phyloP scores from a whole-genome alignment of 2,329 filamentous ascomycete species.

The Stagonosporopsis vannaccii region DNA sequence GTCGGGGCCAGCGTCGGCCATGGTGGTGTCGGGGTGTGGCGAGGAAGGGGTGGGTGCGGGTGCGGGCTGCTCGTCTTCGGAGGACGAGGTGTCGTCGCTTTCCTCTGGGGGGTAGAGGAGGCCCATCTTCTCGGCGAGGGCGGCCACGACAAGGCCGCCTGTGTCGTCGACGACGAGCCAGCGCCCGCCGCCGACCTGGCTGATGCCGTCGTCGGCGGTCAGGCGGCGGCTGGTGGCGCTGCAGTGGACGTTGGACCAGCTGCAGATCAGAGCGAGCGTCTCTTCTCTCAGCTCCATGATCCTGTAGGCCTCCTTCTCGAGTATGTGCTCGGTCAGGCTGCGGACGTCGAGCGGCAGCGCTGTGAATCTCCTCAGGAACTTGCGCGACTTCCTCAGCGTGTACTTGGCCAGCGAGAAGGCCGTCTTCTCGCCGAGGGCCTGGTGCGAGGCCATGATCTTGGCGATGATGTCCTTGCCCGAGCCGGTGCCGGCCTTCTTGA shows the following conservation, averaged over 20 bases:
- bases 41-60: not conserved
- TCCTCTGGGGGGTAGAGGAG: slow-evolving; percentile 67
- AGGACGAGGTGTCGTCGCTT: slow-evolving; percentile 40
- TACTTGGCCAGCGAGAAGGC: slow-evolving; percentile 94
- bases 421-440: slow-evolving; percentile 91
- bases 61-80: slow-evolving; percentile 17
- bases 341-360: slow-evolving; percentile 83
- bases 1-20: slow-evolving; percentile 34
- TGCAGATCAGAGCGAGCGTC: slow-evolving; percentile 78
- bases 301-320: slow-evolving; percentile 81
- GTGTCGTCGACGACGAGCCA: slow-evolving; percentile 91
- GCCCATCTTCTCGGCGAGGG: slow-evolving; percentile 88
- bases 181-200: slow-evolving; percentile 61
- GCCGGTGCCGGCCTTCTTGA: slow-evolving; percentile 75
- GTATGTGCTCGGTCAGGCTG: slow-evolving; percentile 75
- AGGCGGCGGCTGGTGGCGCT: slow-evolving; percentile 53
- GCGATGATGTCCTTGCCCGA: slow-evolving; percentile 89
- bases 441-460: slow-evolving; percentile 90
- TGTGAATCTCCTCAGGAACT: slow-evolving; percentile 89
- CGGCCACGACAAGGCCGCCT: slow-evolving; percentile 79
- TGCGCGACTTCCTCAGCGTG: slow-evolving; percentile 90
- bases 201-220: slow-evolving; percentile 41
- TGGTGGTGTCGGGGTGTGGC: slow-evolving; percentile 16
- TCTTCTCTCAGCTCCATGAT: slow-evolving; percentile 90
- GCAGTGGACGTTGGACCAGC: slow-evolving; percentile 90